These are phyloP conservation scores for Flagelloscypha sp. DNA, from an alignment of 768 basidiomycete genomes.

Conservation along the genomic window DNA sequence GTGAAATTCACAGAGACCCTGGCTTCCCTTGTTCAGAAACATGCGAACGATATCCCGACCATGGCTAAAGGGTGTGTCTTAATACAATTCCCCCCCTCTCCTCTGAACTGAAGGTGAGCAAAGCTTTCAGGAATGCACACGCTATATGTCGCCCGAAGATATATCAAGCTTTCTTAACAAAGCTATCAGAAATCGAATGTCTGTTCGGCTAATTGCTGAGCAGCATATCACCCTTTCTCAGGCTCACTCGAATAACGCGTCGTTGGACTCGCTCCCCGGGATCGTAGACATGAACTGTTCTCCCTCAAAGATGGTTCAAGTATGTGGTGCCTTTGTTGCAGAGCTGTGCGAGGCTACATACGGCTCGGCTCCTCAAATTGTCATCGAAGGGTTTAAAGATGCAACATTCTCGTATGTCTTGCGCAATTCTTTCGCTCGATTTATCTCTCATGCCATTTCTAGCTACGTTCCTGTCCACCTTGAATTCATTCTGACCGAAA, in stretches of 20 bases:
- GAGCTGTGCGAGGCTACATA: conserved; percentile 82
- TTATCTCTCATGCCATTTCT: conserved; percentile 7
- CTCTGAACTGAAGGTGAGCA: conserved; percentile 2
- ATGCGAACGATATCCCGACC: conserved; percentile 83
- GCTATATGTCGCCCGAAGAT: conserved; percentile 76
- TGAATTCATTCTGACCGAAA: conserved; percentile 86
- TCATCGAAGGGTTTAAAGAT: conserved; percentile 63
- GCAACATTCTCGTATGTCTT: conserved; percentile 69
- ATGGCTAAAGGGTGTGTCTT: conserved; percentile 74
- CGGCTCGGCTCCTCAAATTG: conserved; percentile 57
- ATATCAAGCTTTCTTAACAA: conserved; percentile 76
- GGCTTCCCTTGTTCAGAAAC: conserved; percentile 63
- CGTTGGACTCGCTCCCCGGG: conserved; percentile 44
- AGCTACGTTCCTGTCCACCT: conserved; percentile 87
- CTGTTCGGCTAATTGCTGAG: conserved; percentile 81
- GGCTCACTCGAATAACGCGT: conserved; percentile 39
- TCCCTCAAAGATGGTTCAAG: conserved; percentile 62
- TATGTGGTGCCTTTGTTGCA: conserved; percentile 77
- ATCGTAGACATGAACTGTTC: conserved; percentile 70
- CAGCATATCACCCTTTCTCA: conserved; percentile 83
- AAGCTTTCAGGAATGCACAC: conserved; percentile 80
- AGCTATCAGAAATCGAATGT: conserved; percentile 80
- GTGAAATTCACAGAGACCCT: conserved; percentile 57
- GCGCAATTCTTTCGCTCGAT: not conserved
- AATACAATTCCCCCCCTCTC: conserved; percentile 6